Conservation (phyloP, 805 yeast genomes). For the Metschnikowia borealis region DNA sequence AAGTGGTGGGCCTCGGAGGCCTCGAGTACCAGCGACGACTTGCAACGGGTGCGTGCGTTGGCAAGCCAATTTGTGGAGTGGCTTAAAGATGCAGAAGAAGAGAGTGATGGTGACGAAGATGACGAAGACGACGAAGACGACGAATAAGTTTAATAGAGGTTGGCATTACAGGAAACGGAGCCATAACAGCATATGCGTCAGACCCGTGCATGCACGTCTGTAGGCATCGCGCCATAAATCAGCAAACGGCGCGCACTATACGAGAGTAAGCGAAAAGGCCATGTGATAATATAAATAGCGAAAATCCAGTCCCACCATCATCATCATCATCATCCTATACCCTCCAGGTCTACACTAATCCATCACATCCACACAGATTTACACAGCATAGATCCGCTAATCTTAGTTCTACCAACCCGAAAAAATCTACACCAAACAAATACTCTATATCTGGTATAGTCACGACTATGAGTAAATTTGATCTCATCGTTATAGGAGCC, state of each 20-base stretch:
- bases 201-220: constrained; percentile 1
- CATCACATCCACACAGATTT: no score
- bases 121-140: neutral
- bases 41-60: constrained; percentile 47
- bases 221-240: constrained; percentile 4
- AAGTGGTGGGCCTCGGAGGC: constrained; percentile 69
- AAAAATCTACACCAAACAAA: no score
- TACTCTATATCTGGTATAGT: no score
- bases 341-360: no score
- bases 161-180: neutral
- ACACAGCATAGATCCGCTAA: no score
- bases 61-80: constrained; percentile 79
- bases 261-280: constrained; percentile 2
- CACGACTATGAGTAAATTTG: constrained; percentile 28
- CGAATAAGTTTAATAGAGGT: neutral
- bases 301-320: neutral
- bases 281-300: constrained; percentile 1
- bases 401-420: no score
- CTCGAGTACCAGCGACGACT: constrained; percentile 36
- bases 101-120: constrained; percentile 36
- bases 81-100: constrained; percentile 77
- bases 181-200: neutral
- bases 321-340: no score
- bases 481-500: constrained; percentile 94
- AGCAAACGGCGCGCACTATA: constrained; percentile 3